Conservation (phyloP, 2,329 filamentous ascomycete genomes). For the Monilinia fructigena region DNA sequence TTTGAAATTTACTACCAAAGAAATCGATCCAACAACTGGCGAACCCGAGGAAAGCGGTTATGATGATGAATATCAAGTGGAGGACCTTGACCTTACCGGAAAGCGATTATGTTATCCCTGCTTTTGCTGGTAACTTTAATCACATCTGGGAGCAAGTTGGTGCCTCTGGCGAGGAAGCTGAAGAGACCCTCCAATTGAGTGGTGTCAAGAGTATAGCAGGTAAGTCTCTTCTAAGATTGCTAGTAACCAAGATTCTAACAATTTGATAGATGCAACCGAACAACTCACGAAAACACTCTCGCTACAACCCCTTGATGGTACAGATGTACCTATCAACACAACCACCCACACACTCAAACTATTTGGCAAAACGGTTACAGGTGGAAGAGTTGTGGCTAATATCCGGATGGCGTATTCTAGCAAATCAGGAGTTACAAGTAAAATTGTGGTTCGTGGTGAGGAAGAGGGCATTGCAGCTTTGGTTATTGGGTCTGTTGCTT, state of each 20-base stretch:
- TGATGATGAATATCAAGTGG: conserved; percentile 96
- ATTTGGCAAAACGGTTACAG: conserved; percentile 90
- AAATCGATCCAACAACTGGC: conserved; percentile 91
- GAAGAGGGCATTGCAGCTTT: conserved; percentile 86
- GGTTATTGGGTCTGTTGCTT: conserved; percentile 77
- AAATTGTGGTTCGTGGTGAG: conserved; percentile 88
- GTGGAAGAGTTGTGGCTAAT: conserved; percentile 81
- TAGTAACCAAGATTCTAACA: conserved; percentile 33
- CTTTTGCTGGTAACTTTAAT: conserved; percentile 92
- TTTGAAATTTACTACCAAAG: conserved; percentile 96
- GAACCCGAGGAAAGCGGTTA: conserved; percentile 92
- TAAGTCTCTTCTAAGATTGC: conserved; percentile 44
- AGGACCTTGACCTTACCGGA: conserved; percentile 85
- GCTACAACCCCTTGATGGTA: conserved; percentile 90
- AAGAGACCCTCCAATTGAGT: conserved; percentile 85
- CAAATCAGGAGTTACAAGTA: conserved; percentile 92
- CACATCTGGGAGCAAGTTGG: conserved; percentile 94
- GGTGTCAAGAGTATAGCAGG: conserved; percentile 90
- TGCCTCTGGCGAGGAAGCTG: conserved; percentile 82
- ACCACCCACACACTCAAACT: conserved; percentile 94
- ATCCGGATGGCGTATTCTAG: conserved; percentile 92
- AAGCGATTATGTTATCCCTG: conserved; percentile 89
- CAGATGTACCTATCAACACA: conserved; percentile 82
- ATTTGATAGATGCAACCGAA: conserved; percentile 76
- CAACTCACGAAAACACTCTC: conserved; percentile 83